These are phyloP conservation scores for Deinandra increscens DNA, from an alignment of 129 eudicot genomes.

Conservation along the genomic window DNA sequence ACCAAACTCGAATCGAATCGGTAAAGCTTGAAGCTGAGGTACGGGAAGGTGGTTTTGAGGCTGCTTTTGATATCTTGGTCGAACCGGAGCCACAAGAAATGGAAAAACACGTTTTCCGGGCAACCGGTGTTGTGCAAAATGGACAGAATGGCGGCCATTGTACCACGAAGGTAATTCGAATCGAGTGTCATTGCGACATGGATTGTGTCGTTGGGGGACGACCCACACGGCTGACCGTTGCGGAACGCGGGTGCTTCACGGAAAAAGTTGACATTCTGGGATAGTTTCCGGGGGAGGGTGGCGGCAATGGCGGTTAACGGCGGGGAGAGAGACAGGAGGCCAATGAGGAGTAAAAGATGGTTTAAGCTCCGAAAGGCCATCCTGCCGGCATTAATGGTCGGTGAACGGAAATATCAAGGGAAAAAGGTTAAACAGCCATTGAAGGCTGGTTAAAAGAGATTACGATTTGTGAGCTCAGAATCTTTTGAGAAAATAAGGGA, in stretches of 20 bases:
- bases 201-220: conserved; percentile 32
- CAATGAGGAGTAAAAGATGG: conserved; percentile 41
- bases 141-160: conserved; percentile 51
- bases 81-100: conserved; percentile 40
- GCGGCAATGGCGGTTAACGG: conserved; percentile 20
- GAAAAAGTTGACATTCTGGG: conserved; percentile 32
- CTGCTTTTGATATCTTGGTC: conserved; percentile 34
- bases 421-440: conserved; percentile 43
- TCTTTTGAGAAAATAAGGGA: background rate
- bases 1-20: conserved; percentile 39
- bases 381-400: conserved; percentile 44
- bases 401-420: conserved; percentile 11
- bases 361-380: conserved; percentile 62
- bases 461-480: conserved; percentile 12
- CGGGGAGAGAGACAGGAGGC: conserved; percentile 65
- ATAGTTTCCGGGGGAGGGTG: conserved; percentile 36
- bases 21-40: conserved; percentile 39
- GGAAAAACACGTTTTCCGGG: conserved; percentile 48
- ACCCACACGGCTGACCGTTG: conserved; percentile 45
- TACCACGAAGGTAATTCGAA: conserved; percentile 46
- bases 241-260: conserved; percentile 60
- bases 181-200: conserved; percentile 57
- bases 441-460: conserved; percentile 42
- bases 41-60: conserved; percentile 39
- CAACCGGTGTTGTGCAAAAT: conserved; percentile 49